Base-by-base conservation (phyloP, 164 flowering plant species). In the Umbilicus rupestris region DNA sequence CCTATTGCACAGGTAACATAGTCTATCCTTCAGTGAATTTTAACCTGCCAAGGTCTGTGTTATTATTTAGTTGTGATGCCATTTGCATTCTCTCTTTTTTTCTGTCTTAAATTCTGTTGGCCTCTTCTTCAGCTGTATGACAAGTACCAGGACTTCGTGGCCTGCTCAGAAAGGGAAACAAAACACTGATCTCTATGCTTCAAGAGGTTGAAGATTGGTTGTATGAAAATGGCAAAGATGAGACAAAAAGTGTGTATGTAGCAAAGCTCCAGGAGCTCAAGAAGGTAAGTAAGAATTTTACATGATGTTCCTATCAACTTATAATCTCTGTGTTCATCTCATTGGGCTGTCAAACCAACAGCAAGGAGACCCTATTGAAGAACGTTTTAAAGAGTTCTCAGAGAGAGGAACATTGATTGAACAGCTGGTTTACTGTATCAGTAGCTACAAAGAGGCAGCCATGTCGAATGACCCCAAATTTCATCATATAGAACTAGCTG, bases 201-300 rank as follows among this genome's bases (percentile, higher is more conserved):
- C 98, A 90, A 76, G 88, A 84, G 71, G 84, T 80, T 12, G 97
- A 93, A 66, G 97, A 93, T 72, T 93, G 97, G 98, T 71, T 93
- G 76, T 93, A 93, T 73, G 98, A 93, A 70, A 97, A 93, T 42
- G 97, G 98, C 33, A 97, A 93, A 71, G 99, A 94, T 81, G 99
- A 94, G 77, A 89, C 96, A 1, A 94, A 94, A 71, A 96, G 99
- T 33, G 99, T 94, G n/a, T 94, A 94, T 59, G 62, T 89, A 74
- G 96, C 97, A 59, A 94, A 94, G 81, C 95, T 94, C 49, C 94
- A 91, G 74, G 99, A 94, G 77, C 92, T 94, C 20, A 85, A 89
- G 71, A 88, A 85, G 96, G 99, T 46, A 4, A 46, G 4, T 84
- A 57, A 39, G 33, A 59, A 10, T 59, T 6, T 59, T 59, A 16